Evolutionary conservation across 371 early-diverging fungal genomes (phyloP).

Genomic region (Mucor plumbeus): DNA sequence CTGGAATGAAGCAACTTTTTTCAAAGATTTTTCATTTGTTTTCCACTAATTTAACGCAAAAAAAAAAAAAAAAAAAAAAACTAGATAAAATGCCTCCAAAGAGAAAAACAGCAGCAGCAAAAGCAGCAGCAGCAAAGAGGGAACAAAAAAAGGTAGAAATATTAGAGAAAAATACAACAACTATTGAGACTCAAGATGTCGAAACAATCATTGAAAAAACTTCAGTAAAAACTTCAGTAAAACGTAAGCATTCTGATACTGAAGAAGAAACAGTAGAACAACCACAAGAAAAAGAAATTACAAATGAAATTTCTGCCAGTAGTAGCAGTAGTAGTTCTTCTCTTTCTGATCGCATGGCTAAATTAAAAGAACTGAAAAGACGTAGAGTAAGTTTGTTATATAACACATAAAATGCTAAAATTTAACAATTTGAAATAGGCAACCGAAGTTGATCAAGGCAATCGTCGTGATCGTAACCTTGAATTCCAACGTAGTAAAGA

Average conservation of each 20-base stretch:
- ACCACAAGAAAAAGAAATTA: neutral
- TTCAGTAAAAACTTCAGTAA: conserved; percentile 2
- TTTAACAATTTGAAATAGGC: conserved; percentile 26
- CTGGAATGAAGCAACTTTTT: neutral
- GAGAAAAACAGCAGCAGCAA: conserved; percentile 6
- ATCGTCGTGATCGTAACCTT: conserved; percentile 77
- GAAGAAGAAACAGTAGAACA: neutral
- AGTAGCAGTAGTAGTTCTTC: conserved; percentile 2
- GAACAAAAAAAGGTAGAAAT: neutral
- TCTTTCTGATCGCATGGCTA: conserved; percentile 55
- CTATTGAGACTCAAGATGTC: neutral
- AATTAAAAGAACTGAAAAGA: conserved; percentile 57
- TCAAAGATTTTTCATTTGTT: neutral
- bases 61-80: too few species aligned
- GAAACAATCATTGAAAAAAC: neutral
- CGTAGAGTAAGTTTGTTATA: conserved; percentile 48
- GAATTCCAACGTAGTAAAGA: conserved; percentile 80
- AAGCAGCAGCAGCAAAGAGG: neutral
- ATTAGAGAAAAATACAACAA: neutral
- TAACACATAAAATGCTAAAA: too few species aligned
- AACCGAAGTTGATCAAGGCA: conserved; percentile 70
- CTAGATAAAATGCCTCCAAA: conserved; percentile 14
- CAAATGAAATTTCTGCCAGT: neutral
- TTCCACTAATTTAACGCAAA: neutral
- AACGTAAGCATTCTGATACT: conserved; percentile 12